Conservation (phyloP, 768 basidiomycete species). For the Tricholoma hemisulphureum region DNA sequence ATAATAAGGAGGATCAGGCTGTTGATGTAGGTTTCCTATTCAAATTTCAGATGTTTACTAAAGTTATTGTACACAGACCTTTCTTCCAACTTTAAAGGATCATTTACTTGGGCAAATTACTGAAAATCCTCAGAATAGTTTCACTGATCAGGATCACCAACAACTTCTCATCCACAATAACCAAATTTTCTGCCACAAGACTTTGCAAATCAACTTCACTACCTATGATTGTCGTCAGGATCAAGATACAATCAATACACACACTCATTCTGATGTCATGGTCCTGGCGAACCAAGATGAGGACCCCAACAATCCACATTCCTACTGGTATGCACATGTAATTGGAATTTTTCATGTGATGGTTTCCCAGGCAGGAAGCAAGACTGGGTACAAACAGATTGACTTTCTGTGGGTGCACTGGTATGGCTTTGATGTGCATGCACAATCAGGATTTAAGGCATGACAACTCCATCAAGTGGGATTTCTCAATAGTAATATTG, state of each 20-base stretch:
- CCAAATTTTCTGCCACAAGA: background rate
- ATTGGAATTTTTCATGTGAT: slow-evolving; percentile 22
- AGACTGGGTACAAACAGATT: slow-evolving; percentile 4
- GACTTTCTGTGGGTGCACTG: slow-evolving; percentile 28
- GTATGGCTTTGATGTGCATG: slow-evolving; percentile 9
- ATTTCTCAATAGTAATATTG: slow-evolving; percentile 24
- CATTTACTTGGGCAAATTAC: slow-evolving; percentile 25
- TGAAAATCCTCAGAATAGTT: background rate
- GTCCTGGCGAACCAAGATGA: slow-evolving; percentile 13
- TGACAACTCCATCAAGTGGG: slow-evolving; percentile 22
- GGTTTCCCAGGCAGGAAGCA: background rate
- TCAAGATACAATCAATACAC: slow-evolving; percentile 43
- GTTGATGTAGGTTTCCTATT: background rate
- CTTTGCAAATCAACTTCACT: slow-evolving; percentile 38
- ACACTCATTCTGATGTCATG: slow-evolving; percentile 37
- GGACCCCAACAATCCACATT: slow-evolving; percentile 17
- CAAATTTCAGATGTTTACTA: background rate
- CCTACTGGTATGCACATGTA: slow-evolving; percentile 35
- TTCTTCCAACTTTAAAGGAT: slow-evolving; percentile 25
- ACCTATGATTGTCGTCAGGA: slow-evolving; percentile 40
- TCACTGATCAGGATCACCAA: background rate
- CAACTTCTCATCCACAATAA: background rate
- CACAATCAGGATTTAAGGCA: slow-evolving; percentile 2
- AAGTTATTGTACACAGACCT: slow-evolving; percentile 15
- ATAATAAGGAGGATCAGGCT: background rate